These are phyloP conservation scores for Sporothrix sp. DNA, from an alignment of 2,329 filamentous ascomycete genomes.

Conservation along the genomic window DNA sequence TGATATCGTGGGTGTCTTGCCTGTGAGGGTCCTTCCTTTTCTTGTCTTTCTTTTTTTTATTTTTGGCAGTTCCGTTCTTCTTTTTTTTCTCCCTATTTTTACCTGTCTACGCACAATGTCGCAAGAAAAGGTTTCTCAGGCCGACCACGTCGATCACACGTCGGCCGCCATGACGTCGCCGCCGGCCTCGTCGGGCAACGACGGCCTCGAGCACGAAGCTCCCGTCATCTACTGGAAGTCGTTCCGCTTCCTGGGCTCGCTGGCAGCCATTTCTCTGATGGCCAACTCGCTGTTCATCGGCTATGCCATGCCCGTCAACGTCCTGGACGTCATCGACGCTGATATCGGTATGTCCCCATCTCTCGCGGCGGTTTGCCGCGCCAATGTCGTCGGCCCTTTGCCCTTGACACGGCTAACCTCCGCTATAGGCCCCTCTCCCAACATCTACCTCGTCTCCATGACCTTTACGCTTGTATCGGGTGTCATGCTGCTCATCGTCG, in stretches of 20 bases:
- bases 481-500: constrained; percentile 25
- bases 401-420: background rate
- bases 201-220: background rate
- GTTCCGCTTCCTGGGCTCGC: constrained; percentile 4
- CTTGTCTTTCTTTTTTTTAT: background rate
- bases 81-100: background rate
- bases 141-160: background rate
- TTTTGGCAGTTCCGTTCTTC: background rate
- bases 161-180: background rate
- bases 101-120: background rate
- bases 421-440: constrained; percentile 1
- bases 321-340: constrained; percentile 7
- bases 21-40: background rate
- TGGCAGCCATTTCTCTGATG: background rate
- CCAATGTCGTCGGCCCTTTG: too few species aligned
- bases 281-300: constrained; percentile 9
- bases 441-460: constrained; percentile 12
- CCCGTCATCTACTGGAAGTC: constrained; percentile 8
- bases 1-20: too few species aligned
- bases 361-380: too few species aligned
- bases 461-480: constrained; percentile 5
- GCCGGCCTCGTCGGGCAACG: background rate
- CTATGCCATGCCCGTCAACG: constrained; percentile 8
- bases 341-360: constrained; percentile 3
- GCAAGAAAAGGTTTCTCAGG: background rate